Conservation (phyloP, 768 basidiomycete genomes). For the Mycena chlorophos region DNA sequence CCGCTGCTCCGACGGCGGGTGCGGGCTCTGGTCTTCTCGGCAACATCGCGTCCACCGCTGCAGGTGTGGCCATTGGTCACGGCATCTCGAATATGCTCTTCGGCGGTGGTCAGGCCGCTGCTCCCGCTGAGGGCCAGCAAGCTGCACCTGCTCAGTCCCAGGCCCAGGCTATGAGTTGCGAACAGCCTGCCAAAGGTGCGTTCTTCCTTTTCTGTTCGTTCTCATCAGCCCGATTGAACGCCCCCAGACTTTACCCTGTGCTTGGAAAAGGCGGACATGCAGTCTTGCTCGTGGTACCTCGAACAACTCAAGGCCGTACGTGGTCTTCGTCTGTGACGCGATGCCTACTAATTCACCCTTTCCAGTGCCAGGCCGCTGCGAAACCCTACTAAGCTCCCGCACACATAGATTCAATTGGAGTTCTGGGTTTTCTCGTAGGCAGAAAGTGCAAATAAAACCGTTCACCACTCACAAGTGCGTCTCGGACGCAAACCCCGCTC, state of each 20-base stretch:
- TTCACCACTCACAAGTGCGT: too few relatives aligned
- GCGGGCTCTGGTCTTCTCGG: slow-evolving; percentile 71
- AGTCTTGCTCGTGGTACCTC: slow-evolving; percentile 82
- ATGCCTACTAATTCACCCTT: slow-evolving; percentile 14
- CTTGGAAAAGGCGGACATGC: slow-evolving; percentile 77
- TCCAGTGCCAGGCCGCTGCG: slow-evolving; percentile 76
- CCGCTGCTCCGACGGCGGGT: slow-evolving; percentile 45
- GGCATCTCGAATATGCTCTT: slow-evolving; percentile 91
- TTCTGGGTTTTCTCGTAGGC: not conserved
- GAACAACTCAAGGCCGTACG: slow-evolving; percentile 86
- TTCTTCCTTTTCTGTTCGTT: slow-evolving; percentile 6
- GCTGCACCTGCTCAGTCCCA: slow-evolving; percentile 47
- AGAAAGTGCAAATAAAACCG: not conserved
- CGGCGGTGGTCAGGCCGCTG: slow-evolving; percentile 59
- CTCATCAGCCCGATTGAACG: slow-evolving; percentile 4
- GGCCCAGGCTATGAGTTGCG: slow-evolving; percentile 54
- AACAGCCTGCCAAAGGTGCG: slow-evolving; percentile 78
- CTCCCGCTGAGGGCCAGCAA: slow-evolving; percentile 54
- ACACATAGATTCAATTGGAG: not conserved
- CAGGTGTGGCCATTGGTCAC: slow-evolving; percentile 87
- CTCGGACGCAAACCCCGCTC: too few relatives aligned
- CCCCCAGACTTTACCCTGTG: slow-evolving; percentile 77
- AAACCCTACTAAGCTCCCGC: slow-evolving; percentile 51
- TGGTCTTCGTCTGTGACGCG: slow-evolving; percentile 18
- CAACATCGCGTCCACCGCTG: slow-evolving; percentile 89